These are phyloP conservation scores for Ganoderma multipileum DNA, from an alignment of 1,284 basidiomycete species.

Conservation along the genomic window DNA sequence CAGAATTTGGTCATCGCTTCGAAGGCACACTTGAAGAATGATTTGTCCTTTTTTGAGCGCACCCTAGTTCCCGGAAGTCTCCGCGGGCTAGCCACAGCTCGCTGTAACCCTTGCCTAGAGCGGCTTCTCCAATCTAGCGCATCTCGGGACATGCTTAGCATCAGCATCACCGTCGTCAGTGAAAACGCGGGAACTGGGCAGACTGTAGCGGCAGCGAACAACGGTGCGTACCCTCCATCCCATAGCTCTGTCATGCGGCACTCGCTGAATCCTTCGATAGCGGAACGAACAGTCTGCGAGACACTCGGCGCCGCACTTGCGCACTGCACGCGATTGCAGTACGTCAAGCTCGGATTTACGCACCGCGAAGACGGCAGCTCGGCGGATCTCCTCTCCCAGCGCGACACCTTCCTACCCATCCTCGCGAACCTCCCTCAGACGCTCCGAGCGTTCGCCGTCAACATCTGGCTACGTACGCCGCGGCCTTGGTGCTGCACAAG, in stretches of 20 bases:
- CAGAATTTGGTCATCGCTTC: not conserved
- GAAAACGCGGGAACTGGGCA: no score
- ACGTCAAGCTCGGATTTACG: no score
- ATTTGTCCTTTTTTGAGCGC: not conserved
- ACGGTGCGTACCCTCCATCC: no score
- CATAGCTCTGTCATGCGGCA: no score
- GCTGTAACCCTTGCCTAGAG: no score
- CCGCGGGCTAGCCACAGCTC: not conserved
- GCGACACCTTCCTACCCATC: not conserved
- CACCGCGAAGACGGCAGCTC: not conserved
- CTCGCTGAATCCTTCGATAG: no score
- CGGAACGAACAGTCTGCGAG: not conserved
- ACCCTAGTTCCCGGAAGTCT: not conserved
- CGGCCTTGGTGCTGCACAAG: not conserved
- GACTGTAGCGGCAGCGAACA: no score
- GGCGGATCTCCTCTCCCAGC: not conserved
- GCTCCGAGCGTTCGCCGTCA: not conserved
- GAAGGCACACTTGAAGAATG: not conserved
- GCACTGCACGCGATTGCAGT: no score
- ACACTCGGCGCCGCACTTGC: no score
- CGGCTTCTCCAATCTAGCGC: no score
- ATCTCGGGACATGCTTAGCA: no score
- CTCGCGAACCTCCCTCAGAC: not conserved
- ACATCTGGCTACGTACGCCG: not conserved
- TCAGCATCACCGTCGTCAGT: no score